Evolutionary conservation across 768 basidiomycete genomes (phyloP).

Genomic region (Suillus placidus): DNA sequence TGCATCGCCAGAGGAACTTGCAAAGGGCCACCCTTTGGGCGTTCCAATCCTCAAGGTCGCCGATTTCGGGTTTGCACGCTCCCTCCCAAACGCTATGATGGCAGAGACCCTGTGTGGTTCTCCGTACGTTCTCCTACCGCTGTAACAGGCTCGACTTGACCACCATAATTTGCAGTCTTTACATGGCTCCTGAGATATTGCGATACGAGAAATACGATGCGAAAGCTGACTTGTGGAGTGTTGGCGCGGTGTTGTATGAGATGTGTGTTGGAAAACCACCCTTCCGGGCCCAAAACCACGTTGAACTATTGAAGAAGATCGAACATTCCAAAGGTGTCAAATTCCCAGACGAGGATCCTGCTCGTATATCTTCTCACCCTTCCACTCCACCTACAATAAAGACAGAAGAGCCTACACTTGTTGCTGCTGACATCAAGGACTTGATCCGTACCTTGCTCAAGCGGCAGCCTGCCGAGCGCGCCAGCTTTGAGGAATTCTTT

Average conservation of each 20-base stretch:
- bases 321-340: conserved; percentile 89
- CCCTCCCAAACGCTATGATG: conserved; percentile 88
- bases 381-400: conserved; percentile 25
- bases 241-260: conserved; percentile 95
- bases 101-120: conserved; percentile 98
- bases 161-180: conserved; percentile 55
- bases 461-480: conserved; percentile 80
- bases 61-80: conserved; percentile 97
- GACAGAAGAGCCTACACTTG: conserved; percentile 55
- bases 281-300: conserved; percentile 94
- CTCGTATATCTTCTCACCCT: conserved; percentile 42
- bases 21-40: conserved; percentile 85
- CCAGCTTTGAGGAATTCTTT: conserved; percentile 93
- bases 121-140: conserved; percentile 61
- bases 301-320: conserved; percentile 92
- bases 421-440: conserved; percentile 83
- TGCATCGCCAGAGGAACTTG: conserved; percentile 76
- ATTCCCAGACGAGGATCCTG: conserved; percentile 89
- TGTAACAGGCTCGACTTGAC: neutral
- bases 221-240: conserved; percentile 97
- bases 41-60: conserved; percentile 96
- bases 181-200: conserved; percentile 99
- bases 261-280: conserved; percentile 94
- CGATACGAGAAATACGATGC: conserved; percentile 98
- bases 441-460: conserved; percentile 85